Percentiles rank a stretch among this genome's conserved stretches.
phyloP scores from a whole-genome alignment of 768 basidiomycete genomes.

The Termitomyces sp. region DNA sequence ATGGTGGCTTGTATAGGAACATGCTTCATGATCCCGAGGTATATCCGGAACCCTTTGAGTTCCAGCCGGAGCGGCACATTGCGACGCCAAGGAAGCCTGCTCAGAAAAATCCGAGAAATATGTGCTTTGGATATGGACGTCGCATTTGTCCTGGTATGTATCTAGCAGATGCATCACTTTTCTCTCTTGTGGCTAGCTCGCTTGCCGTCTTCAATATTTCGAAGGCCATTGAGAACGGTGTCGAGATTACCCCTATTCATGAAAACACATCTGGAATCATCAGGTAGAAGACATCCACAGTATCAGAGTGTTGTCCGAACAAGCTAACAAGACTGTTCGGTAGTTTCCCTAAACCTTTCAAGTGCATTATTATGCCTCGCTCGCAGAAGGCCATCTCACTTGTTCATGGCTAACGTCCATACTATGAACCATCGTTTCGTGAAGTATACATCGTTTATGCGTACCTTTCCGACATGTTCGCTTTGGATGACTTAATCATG shows the following conservation, averaged over 20 bases:
- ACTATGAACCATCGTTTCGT: neutral
- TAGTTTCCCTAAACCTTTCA: constrained; percentile 29
- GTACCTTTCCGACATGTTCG: no score
- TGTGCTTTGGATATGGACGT: constrained; percentile 44
- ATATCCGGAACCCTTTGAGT: constrained; percentile 43
- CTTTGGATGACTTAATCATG: no score
- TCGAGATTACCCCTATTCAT: constrained; percentile 37
- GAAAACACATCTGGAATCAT: constrained; percentile 39
- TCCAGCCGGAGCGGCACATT: constrained; percentile 44
- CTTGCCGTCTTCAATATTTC: constrained; percentile 44
- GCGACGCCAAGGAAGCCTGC: constrained; percentile 20
- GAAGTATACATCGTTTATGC: no score
- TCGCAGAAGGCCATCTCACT: constrained; percentile 23
- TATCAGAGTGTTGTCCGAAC: neutral
- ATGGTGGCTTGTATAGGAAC: constrained; percentile 27
- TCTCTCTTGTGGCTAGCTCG: constrained; percentile 35
- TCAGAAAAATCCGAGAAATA: constrained; percentile 33
- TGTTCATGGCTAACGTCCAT: constrained; percentile 16
- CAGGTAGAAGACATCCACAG: constrained; percentile 26
- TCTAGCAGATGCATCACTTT: constrained; percentile 47
- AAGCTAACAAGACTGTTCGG: neutral
- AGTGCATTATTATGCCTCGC: constrained; percentile 27
- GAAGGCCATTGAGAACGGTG: constrained; percentile 37
- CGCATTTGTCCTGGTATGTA: constrained; percentile 43
- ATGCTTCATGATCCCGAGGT: constrained; percentile 44